These are phyloP conservation scores for Syzygium aromaticum DNA, from an alignment of 345 rosid species.

Conservation along the genomic window DNA sequence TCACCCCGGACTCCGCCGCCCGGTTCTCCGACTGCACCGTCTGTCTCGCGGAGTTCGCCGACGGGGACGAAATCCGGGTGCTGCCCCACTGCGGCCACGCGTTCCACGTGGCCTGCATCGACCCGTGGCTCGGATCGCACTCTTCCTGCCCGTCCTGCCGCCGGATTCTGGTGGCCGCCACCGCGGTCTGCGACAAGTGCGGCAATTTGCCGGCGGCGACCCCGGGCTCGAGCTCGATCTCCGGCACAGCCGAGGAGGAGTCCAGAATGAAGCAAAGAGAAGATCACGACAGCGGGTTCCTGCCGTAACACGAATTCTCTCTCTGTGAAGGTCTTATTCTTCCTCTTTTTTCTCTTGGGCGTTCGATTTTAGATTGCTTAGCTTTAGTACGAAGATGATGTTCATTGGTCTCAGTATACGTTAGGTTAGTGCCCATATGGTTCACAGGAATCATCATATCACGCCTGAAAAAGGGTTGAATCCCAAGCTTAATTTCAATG, in stretches of 20 bases:
- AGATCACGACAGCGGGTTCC: slow-evolving; percentile 2
- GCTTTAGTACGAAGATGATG: background rate
- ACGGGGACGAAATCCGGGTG: slow-evolving; percentile 76
- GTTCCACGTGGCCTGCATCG: slow-evolving; percentile 83
- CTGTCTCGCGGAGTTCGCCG: slow-evolving; percentile 57
- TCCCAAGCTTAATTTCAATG: background rate
- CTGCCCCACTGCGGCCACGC: slow-evolving; percentile 89
- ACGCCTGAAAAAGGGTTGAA: background rate
- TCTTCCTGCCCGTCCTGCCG: slow-evolving; percentile 91
- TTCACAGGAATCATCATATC: background rate
- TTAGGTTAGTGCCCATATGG: background rate
- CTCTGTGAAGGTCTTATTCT: background rate
- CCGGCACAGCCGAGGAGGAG: background rate
- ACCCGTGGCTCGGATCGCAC: slow-evolving; percentile 89
- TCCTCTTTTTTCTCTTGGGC: background rate
- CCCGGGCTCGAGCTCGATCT: slow-evolving; percentile 1
- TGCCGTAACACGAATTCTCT: background rate
- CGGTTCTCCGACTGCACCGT: slow-evolving; percentile 68
- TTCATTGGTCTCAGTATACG: background rate
- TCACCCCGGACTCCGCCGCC: slow-evolving; percentile 36
- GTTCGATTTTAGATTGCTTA: background rate
- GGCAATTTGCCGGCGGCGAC: slow-evolving; percentile 10
- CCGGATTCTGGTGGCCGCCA: slow-evolving; percentile 20
- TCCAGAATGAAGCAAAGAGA: slow-evolving; percentile 3
- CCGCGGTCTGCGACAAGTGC: slow-evolving; percentile 22